These are phyloP conservation scores for Henckelia pumila DNA, from an alignment of 257 asterid species.

Conservation along the genomic window DNA sequence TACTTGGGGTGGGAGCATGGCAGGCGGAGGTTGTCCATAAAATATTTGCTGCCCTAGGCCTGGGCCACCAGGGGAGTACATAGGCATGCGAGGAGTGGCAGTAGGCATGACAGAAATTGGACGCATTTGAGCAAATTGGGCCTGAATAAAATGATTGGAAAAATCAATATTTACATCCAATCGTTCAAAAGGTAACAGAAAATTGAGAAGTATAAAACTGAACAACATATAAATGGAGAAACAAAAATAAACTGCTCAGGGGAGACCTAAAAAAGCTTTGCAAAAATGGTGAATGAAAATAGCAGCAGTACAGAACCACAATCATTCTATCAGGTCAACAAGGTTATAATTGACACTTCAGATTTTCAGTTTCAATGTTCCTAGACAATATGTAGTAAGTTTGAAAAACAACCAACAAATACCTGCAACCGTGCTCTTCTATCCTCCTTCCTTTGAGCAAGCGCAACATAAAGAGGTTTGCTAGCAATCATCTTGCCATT, in stretches of 20 bases:
- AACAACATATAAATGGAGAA: slow-evolving; percentile 9
- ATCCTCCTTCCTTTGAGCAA: slow-evolving; percentile 93
- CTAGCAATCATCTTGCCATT: slow-evolving; percentile 75
- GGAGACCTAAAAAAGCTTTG: slow-evolving; percentile 10
- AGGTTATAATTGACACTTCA: not conserved
- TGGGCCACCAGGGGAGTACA: slow-evolving; percentile 80
- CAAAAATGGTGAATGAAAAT: not conserved
- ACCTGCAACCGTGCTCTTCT: slow-evolving; percentile 92
- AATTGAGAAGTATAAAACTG: not conserved
- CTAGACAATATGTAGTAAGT: not conserved
- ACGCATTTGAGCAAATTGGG: slow-evolving; percentile 86
- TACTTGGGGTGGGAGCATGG: slow-evolving; percentile 81
- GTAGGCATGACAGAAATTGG: slow-evolving; percentile 70
- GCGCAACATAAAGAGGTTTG: slow-evolving; percentile 93
- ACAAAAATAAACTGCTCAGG: not conserved
- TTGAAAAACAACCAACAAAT: slow-evolving; percentile 15
- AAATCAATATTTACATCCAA: slow-evolving; percentile 4
- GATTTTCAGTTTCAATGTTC: not conserved
- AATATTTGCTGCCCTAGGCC: slow-evolving; percentile 89
- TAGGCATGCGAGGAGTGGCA: slow-evolving; percentile 76
- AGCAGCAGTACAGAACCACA: slow-evolving; percentile 5
- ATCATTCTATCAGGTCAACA: not conserved
- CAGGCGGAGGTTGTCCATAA: slow-evolving; percentile 85
- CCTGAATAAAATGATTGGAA: slow-evolving; percentile 39
- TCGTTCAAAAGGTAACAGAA: not conserved